Percentiles rank a stretch among this genome's conserved stretches.
Evolutionary conservation across 805 yeast genomes (phyloP).

Genomic region (Candida morakotiae): DNA sequence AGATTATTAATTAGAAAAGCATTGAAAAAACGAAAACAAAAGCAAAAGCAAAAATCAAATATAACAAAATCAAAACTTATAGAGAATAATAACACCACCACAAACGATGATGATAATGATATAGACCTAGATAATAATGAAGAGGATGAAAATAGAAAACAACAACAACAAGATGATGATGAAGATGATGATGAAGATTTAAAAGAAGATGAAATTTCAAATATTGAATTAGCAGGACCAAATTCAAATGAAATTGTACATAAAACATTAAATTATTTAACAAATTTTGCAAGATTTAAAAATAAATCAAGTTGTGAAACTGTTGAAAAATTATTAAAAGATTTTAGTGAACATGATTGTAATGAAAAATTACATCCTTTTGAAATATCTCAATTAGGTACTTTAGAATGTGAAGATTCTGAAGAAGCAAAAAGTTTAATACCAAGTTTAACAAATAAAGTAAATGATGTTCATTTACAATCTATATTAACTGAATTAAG

Average conservation of each 20-base stretch:
- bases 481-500: slow-evolving; percentile 84
- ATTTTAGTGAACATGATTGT: slow-evolving; percentile 44
- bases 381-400: slow-evolving; percentile 88
- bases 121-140: slow-evolving; percentile 5
- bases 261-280: slow-evolving; percentile 83
- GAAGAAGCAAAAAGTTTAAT: slow-evolving; percentile 94
- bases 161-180: slow-evolving; percentile 16
- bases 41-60: slow-evolving; percentile 18
- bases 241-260: slow-evolving; percentile 85
- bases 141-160: slow-evolving; percentile 6
- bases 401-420: slow-evolving; percentile 91
- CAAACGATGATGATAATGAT: neutral
- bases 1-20: slow-evolving; percentile 88
- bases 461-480: slow-evolving; percentile 82
- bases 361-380: slow-evolving; percentile 76
- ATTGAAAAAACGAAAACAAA: slow-evolving; percentile 53
- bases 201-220: slow-evolving; percentile 42
- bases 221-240: slow-evolving; percentile 54
- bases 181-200: slow-evolving; percentile 34
- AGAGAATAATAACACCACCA: slow-evolving; percentile 24
- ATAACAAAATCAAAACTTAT: neutral
- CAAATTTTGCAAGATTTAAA: slow-evolving; percentile 84
- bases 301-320: slow-evolving; percentile 92
- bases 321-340: slow-evolving; percentile 82
- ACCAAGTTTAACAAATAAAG: slow-evolving; percentile 80